A percentile compares a stretch with the other conserved stretches of the same genome.
Evolutionary conservation across 768 basidiomycete species (phyloP).

Genomic region (Lactarius evosmus): DNA sequence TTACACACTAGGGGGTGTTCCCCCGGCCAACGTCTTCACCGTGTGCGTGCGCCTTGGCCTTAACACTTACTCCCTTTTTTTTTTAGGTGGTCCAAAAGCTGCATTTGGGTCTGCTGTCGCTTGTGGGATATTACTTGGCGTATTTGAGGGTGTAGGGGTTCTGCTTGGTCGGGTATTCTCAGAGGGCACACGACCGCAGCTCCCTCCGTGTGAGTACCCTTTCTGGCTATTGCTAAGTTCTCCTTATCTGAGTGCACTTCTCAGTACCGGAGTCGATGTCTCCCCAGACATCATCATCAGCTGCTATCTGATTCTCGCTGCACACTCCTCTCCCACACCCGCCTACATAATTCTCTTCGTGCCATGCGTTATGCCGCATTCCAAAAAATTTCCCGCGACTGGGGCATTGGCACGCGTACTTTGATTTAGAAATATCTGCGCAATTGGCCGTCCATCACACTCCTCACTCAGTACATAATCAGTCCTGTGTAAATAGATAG

Average conservation of each 20-base stretch:
- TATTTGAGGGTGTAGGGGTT: slow-evolving; percentile 94
- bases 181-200: slow-evolving; percentile 74
- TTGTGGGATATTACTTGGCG: slow-evolving; percentile 93
- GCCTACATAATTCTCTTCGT: not conserved
- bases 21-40: not conserved
- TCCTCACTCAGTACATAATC: slow-evolving; percentile 25
- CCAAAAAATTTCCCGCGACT: not conserved
- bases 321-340: not conserved
- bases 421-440: not conserved
- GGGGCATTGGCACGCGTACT: slow-evolving; percentile 1
- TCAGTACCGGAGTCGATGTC: slow-evolving; percentile 27
- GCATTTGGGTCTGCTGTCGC: slow-evolving; percentile 91
- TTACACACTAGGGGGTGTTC: not conserved
- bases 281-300: slow-evolving; percentile 19
- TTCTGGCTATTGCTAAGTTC: not conserved
- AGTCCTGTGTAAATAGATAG: slow-evolving; percentile 21
- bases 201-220: slow-evolving; percentile 64
- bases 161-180: slow-evolving; percentile 86
- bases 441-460: not conserved
- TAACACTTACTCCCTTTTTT: slow-evolving; percentile 1
- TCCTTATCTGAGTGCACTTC: not conserved
- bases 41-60: not conserved
- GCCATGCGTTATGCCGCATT: not conserved
- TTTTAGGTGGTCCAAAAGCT: slow-evolving; percentile 83
- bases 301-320: slow-evolving; percentile 14